Conservation (phyloP, 164 flowering plant genomes). For the Malania oleifera region DNA sequence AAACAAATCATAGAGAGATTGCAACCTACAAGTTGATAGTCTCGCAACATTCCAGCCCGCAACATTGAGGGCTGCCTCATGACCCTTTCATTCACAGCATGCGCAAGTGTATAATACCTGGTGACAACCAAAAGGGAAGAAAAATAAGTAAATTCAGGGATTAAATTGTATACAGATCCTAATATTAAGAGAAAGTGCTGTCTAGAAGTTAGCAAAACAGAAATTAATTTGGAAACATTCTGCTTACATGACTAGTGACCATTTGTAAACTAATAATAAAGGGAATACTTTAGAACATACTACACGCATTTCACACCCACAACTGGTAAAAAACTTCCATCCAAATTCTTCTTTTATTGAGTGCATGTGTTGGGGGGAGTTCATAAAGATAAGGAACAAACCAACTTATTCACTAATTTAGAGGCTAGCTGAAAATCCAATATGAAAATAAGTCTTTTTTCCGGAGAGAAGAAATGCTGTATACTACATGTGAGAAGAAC, state of each 20-base stretch:
- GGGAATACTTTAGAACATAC: background rate
- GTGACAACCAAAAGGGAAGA: slow-evolving; percentile 4
- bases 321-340: no score
- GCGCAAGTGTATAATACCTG: slow-evolving; percentile 96
- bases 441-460: no score
- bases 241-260: background rate
- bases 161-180: background rate
- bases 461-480: no score
- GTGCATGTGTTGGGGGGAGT: no score
- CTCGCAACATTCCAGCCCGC: slow-evolving; percentile 84
- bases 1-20: slow-evolving; percentile 7
- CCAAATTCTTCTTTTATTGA: no score
- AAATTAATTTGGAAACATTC: background rate
- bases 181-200: background rate
- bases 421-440: no score
- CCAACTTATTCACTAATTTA: no score
- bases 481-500: no score
- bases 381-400: no score
- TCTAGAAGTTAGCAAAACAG: background rate
- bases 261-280: background rate
- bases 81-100: slow-evolving; percentile 94
- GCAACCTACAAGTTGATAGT: slow-evolving; percentile 95
- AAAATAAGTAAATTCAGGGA: background rate
- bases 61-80: slow-evolving; percentile 91
- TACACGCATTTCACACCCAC: no score